Base-by-base conservation (phyloP, 2,329 filamentous ascomycete genomes). In the Fulvia fulva region DNA sequence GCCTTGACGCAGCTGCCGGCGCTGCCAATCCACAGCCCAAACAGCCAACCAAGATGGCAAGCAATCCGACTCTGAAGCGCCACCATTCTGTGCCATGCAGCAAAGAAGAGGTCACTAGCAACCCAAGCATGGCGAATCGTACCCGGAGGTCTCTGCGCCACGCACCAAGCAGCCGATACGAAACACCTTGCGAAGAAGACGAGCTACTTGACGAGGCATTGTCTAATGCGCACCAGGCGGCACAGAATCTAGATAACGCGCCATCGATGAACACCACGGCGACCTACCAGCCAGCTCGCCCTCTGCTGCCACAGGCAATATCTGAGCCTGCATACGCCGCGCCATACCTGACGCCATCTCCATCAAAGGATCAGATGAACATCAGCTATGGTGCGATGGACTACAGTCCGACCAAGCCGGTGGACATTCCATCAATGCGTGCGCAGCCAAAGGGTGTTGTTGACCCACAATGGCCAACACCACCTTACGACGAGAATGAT, bases 111-210 rank as follows among this genome's bases (percentile, higher is more conserved):
- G 79, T 84, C 47, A 70, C 74, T 12, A 75, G 64, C 25, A 80
- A 43, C 41, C 70, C 83, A 0, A 88, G 90, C 0, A 82, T 91
- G 53, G 91, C 90, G 0, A 91, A 87, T 72, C 83, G 92, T 61
- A 94, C 91, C 14, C 82, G 93, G 58, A 83, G 91, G 60, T 88
- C 90, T 12, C 83, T 95, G 49, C 81, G 84, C 60, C 79, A 81
- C 72, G 87, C 90, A 14, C 88, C 89, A 4, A 85, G 89, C 51
- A 88, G 89, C 67, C 87, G 90, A 62, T 97, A 97, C 71, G 94
- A 99, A 70, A 92, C 92, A 0, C 91, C 94, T 1, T 92, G 96
- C 68, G 94, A 99, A 74, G 93, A 97, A 71, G 94, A 99, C 59
- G 94, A 99, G 75, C 82, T 99, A 9, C 81, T 97, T 9, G 92